phyloP scores from a whole-genome alignment of 192 early-diverging fungal species.

The Coemansia sp. region DNA sequence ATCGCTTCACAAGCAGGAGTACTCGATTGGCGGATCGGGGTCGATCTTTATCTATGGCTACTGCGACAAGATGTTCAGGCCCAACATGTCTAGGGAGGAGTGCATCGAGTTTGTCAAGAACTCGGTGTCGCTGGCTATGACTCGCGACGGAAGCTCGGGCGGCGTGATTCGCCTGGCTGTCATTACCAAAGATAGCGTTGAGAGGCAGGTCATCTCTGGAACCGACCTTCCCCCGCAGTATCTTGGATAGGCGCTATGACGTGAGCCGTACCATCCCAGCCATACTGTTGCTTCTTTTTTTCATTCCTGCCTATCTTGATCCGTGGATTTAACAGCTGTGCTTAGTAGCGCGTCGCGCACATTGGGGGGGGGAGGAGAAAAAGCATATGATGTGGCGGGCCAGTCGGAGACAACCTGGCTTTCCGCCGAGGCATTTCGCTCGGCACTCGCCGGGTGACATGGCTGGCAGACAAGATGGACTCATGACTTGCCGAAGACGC shows the following conservation, averaged over 20 bases:
- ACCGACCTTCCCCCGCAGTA: conserved; percentile 58
- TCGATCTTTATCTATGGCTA: conserved; percentile 98
- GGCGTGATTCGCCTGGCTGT: conserved; percentile 92
- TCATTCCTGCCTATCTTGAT: neutral
- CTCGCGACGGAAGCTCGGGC: conserved; percentile 94
- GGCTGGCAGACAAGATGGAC: too few species aligned
- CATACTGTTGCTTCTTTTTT: neutral
- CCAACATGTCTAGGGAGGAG: conserved; percentile 82
- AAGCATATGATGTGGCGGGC: too few species aligned
- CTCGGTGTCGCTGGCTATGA: conserved; percentile 87
- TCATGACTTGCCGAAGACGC: too few species aligned
- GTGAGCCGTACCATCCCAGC: too few species aligned
- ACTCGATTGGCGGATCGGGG: conserved; percentile 92
- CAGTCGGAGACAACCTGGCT: too few species aligned
- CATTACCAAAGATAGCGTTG: conserved; percentile 85
- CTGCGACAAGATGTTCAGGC: conserved; percentile 81
- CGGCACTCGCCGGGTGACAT: too few species aligned
- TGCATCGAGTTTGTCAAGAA: conserved; percentile 91
- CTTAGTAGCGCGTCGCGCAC: neutral
- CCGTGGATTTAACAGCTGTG: neutral
- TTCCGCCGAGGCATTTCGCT: too few species aligned
- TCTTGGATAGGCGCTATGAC: conserved; percentile 26
- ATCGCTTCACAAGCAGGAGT: conserved; percentile 84
- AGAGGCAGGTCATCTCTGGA: conserved; percentile 82
- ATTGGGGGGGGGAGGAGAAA: too few species aligned